phyloP scores from a whole-genome alignment of 2,329 filamentous ascomycete species.

The Alternaria viburni region DNA sequence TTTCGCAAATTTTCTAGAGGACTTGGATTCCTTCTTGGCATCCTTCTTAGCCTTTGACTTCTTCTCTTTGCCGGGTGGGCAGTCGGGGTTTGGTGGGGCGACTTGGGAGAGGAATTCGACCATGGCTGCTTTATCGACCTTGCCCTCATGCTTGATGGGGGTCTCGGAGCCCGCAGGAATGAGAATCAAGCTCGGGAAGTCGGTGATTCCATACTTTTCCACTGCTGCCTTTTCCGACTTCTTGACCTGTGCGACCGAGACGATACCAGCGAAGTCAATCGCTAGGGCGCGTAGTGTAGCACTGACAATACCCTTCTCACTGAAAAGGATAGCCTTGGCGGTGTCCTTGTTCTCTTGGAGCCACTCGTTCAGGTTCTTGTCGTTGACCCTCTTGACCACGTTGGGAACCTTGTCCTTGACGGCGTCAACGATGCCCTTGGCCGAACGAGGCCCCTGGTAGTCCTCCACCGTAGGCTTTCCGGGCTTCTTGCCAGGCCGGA shows the following conservation, averaged over 20 bases:
- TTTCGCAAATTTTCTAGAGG: constrained; percentile 57
- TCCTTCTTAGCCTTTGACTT: constrained; percentile 52
- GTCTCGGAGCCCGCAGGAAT: constrained; percentile 74
- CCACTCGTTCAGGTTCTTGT: constrained; percentile 80
- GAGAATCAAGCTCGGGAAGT: constrained; percentile 82
- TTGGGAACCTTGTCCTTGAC: constrained; percentile 90
- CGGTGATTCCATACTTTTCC: constrained; percentile 74
- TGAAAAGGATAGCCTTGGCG: constrained; percentile 89
- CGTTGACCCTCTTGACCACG: constrained; percentile 80
- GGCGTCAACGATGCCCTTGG: constrained; percentile 86
- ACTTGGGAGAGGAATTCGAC: constrained; percentile 81
- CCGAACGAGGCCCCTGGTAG: constrained; percentile 82
- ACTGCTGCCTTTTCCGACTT: constrained; percentile 77
- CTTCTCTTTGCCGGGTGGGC: constrained; percentile 60
- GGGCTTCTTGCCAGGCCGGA: constrained; percentile 81
- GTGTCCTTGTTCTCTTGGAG: constrained; percentile 69
- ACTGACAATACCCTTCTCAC: constrained; percentile 88
- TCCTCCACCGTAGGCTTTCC: constrained; percentile 85
- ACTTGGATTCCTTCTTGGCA: constrained; percentile 54
- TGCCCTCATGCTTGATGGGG: constrained; percentile 76
- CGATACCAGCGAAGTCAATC: constrained; percentile 84
- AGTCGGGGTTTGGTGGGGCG: constrained; percentile 79
- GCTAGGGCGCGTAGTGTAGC: constrained; percentile 82
- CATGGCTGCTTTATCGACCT: constrained; percentile 83
- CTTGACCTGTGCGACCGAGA: constrained; percentile 82